Percentiles rank a stretch among this genome's conserved stretches.
These are phyloP conservation scores for Brassica hybrid DNA, from an alignment of 441 rosid species.

Conservation along the genomic window DNA sequence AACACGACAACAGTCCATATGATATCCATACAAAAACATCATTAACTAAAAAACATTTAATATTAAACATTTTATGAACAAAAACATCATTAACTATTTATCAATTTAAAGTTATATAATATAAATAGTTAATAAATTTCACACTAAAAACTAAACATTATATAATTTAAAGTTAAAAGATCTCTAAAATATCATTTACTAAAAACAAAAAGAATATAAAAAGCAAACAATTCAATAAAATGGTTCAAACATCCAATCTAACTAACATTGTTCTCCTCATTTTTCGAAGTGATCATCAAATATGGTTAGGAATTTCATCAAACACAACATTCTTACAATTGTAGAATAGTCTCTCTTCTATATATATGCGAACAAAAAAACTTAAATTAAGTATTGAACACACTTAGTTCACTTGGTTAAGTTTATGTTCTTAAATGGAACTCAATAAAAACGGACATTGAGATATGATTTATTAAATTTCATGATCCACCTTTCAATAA, in stretches of 20 bases:
- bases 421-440: neutral
- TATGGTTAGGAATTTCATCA: neutral
- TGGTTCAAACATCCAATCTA: conserved; percentile 5
- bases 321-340: neutral
- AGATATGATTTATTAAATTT: neutral
- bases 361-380: neutral
- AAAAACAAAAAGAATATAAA: no score
- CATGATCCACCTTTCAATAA: neutral
- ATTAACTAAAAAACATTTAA: no score
- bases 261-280: conserved; percentile 9
- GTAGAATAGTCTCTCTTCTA: neutral
- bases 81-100: no score
- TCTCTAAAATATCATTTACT: no score
- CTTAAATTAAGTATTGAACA: neutral
- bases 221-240: conserved; percentile 4
- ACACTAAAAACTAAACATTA: no score
- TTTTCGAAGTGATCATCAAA: conserved; percentile 14
- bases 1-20: conserved; percentile 17
- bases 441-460: neutral
- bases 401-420: neutral
- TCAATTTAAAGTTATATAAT: no score
- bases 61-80: no score
- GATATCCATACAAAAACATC: no score
- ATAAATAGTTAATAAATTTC: no score
- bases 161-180: no score